Evolutionary conservation across 164 flowering plant species (phyloP), one percentile per base, ranked within the genome.

Genomic region (Houttuynia cordata): DNA sequence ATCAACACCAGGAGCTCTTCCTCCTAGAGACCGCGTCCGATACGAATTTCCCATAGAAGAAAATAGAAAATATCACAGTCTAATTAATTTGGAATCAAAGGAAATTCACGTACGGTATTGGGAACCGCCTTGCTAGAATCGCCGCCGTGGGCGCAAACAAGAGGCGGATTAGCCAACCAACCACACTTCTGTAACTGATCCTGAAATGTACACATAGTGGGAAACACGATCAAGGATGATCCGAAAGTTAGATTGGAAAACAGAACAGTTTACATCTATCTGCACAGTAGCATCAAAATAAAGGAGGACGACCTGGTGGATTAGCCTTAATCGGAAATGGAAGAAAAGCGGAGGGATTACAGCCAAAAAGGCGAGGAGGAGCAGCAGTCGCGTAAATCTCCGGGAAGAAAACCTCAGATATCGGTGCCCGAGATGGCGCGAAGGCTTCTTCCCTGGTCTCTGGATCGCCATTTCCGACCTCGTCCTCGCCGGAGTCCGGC

Each of bases 101-200:
- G 49, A 45, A 50, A 7, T 7, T 53, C 54, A 58, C 83, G 54
- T 80, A 93, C 97, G 0, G 97, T 90, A 70, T 93, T 93, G 21
- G 97, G 95, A 65, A 82, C 82, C 24, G 94, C 90, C 58, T 81
- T 79, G 61, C 78, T 71, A 0, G 97, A 81, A 68, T 93, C 97
- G 51, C 97, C 99, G n/a, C 99, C 99, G 73, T 93, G 99, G 66
- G 99, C 97, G 73, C 99, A 93, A 1, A 90, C 93, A 51, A 93
- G 80, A 58, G 99, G 99, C 68, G 95, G 91, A 70, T 65, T 60
- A 20, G 67, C 70, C 15, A 93, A 60, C 99, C 99, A 93, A 61
- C 85, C 71, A 57, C 99, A 93, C 67, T 74, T 82, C 54, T 61
- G 78, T 23, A 52, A 57, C 68, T 76, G 83, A 74, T 74, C 71